phyloP scores from a whole-genome alignment of 2,329 filamentous ascomycete genomes.

The Xylaria polymorpha region DNA sequence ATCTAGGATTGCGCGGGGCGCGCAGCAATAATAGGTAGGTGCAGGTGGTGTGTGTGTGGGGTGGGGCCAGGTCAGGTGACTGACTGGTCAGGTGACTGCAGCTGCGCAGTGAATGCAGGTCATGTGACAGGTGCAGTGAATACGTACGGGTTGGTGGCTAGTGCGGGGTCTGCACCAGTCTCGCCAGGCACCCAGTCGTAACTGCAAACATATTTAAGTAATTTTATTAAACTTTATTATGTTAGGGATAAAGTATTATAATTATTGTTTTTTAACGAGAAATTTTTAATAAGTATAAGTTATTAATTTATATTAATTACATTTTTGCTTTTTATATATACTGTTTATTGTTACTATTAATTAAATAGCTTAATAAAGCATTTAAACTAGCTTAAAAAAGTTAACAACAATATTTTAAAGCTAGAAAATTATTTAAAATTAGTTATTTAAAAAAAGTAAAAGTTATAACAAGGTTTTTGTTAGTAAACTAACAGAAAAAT shows the following conservation, averaged over 20 bases:
- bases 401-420: slow-evolving; percentile 47
- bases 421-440: slow-evolving; percentile 58
- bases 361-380: slow-evolving; percentile 59
- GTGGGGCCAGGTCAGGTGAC: too few relatives aligned
- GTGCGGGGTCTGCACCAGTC: too few relatives aligned
- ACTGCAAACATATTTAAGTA: slow-evolving; percentile 56
- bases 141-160: too few relatives aligned
- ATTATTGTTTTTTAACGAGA: slow-evolving; percentile 3
- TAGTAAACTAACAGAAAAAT: not conserved
- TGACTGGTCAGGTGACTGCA: too few relatives aligned
- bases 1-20: too few relatives aligned
- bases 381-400: slow-evolving; percentile 52
- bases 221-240: slow-evolving; percentile 59
- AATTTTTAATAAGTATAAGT: slow-evolving; percentile 30
- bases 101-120: too few relatives aligned
- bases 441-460: slow-evolving; percentile 59
- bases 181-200: too few relatives aligned
- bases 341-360: slow-evolving; percentile 58
- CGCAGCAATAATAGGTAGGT: too few relatives aligned
- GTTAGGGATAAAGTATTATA: slow-evolving; percentile 46
- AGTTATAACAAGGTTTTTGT: slow-evolving; percentile 41
- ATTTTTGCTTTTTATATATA: slow-evolving; percentile 59
- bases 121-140: too few relatives aligned
- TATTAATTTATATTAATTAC: slow-evolving; percentile 59
- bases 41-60: too few relatives aligned